phyloP scores from a whole-genome alignment of 345 rosid species.

The Euphorbia peplus region DNA sequence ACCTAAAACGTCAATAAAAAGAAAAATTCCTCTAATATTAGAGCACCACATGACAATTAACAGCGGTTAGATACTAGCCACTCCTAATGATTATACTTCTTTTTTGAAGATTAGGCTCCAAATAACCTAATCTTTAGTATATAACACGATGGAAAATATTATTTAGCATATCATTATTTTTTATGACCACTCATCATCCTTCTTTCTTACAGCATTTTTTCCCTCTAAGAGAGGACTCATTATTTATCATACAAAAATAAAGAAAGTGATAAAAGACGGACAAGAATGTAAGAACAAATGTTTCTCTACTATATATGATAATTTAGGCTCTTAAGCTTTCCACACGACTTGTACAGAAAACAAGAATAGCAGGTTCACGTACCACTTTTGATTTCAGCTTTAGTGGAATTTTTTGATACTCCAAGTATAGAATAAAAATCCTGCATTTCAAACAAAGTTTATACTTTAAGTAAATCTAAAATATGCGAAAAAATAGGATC shows the following conservation, averaged over 20 bases:
- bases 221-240: neutral
- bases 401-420: slow-evolving; percentile 82
- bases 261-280: neutral
- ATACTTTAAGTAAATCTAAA: neutral
- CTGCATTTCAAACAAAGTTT: slow-evolving; percentile 37
- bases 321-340: neutral
- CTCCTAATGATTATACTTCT: too few species aligned
- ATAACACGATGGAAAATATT: neutral
- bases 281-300: neutral
- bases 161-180: neutral
- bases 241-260: neutral
- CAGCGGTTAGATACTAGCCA: neutral
- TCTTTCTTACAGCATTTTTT: neutral
- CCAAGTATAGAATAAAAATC: slow-evolving; percentile 91
- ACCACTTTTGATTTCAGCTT: slow-evolving; percentile 96
- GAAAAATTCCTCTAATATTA: neutral
- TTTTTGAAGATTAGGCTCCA: too few species aligned
- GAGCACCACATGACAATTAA: neutral
- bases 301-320: neutral
- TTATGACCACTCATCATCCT: neutral
- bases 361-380: slow-evolving; percentile 19
- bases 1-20: neutral
- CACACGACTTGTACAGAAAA: neutral
- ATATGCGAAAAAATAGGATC: neutral
- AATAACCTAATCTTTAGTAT: too few species aligned